Percentiles rank a stretch among this genome's conserved stretches.
These are phyloP conservation scores for Phyllosticta paracitricarpa DNA, from an alignment of 2,329 filamentous ascomycete species.

Conservation along the genomic window DNA sequence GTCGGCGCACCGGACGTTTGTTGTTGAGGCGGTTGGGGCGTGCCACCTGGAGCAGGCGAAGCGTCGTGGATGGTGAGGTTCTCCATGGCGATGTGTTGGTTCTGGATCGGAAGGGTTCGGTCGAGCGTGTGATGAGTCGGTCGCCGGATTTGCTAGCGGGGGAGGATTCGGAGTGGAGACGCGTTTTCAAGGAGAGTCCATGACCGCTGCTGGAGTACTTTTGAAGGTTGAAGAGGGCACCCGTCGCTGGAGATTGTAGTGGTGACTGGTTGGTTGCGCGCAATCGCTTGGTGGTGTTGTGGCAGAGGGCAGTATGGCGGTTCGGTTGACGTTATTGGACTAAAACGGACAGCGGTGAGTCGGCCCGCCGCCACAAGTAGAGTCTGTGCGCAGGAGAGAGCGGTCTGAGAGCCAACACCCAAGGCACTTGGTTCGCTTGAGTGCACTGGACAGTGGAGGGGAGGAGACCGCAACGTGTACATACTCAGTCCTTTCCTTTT, in stretches of 20 bases:
- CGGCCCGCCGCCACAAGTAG: not conserved
- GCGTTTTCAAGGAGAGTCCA: slow-evolving; percentile 9
- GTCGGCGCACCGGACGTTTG: not conserved
- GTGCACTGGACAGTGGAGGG: not conserved
- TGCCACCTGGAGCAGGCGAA: not conserved
- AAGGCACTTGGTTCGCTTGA: not conserved
- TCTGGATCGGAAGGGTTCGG: not conserved
- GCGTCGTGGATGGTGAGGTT: slow-evolving; percentile 11
- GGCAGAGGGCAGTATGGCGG: not conserved
- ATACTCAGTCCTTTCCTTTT: not conserved
- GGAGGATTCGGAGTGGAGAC: not conserved
- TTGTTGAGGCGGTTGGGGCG: not conserved
- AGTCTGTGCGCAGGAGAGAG: not conserved
- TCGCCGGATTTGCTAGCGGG: not conserved
- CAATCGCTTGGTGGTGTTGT: not conserved
- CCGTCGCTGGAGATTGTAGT: not conserved
- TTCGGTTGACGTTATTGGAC: slow-evolving; percentile 8
- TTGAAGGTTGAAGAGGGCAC: not conserved
- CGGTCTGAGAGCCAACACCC: not conserved
- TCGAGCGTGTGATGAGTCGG: not conserved
- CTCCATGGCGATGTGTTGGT: slow-evolving; percentile 9
- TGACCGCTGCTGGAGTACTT: slow-evolving; percentile 1
- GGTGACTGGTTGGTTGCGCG: not conserved
- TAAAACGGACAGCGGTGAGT: not conserved
- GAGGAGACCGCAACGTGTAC: not conserved